Percentiles rank a stretch among this genome's conserved stretches.
Evolutionary conservation across 805 yeast species (phyloP).

Genomic region (Schwanniomyces yamadae): DNA sequence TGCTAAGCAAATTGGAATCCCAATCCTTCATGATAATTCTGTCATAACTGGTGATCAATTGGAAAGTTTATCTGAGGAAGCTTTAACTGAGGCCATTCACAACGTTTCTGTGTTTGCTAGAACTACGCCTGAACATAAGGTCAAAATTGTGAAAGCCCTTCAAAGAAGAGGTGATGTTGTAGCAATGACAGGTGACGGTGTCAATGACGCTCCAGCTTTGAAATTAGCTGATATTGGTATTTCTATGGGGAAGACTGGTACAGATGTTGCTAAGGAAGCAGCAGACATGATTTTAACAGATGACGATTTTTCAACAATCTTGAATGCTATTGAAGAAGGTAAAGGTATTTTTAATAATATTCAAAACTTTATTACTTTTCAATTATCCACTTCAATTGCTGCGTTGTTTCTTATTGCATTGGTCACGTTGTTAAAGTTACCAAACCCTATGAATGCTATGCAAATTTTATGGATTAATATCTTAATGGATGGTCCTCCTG

Average conservation of each 20-base stretch:
- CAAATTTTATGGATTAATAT: slow-evolving; percentile 97
- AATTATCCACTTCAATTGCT: slow-evolving; percentile 92
- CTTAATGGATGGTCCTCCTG: slow-evolving; percentile 99
- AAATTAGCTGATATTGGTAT: slow-evolving; percentile 95
- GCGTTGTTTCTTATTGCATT: slow-evolving; percentile 88
- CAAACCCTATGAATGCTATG: slow-evolving; percentile 96
- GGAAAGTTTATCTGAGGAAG: slow-evolving; percentile 69
- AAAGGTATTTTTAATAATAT: slow-evolving; percentile 95
- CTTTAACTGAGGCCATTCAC: slow-evolving; percentile 71
- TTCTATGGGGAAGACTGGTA: slow-evolving; percentile 90
- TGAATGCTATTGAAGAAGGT: slow-evolving; percentile 94
- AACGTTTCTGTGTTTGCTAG: slow-evolving; percentile 90
- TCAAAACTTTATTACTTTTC: slow-evolving; percentile 92
- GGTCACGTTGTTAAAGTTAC: slow-evolving; percentile 81
- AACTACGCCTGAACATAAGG: slow-evolving; percentile 93
- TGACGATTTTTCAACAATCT: slow-evolving; percentile 92
- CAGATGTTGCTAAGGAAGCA: slow-evolving; percentile 98
- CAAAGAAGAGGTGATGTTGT: slow-evolving; percentile 92
- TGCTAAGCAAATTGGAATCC: slow-evolving; percentile 90
- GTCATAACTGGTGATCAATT: slow-evolving; percentile 85
- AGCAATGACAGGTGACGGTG: slow-evolving; percentile 91
- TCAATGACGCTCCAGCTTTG: slow-evolving; percentile 95
- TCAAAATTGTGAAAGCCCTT: slow-evolving; percentile 83
- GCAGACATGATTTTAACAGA: slow-evolving; percentile 97
- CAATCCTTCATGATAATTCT: slow-evolving; percentile 59